Evolutionary conservation across 257 asterid genomes (phyloP).

Genomic region (Primulina huaijiensis): DNA sequence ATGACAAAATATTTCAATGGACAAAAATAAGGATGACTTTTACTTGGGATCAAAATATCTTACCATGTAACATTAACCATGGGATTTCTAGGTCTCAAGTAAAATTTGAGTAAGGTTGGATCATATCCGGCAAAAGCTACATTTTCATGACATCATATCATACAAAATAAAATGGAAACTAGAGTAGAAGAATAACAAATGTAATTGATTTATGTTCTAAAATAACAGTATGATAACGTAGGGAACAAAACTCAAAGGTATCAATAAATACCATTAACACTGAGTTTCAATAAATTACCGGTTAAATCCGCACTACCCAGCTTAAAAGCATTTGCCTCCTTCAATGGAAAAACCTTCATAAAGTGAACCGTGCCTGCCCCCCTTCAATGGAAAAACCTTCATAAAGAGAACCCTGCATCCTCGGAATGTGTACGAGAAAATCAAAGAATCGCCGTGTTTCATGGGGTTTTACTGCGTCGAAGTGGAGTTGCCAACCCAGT

Average conservation of each 20-base stretch:
- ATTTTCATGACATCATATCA: background rate
- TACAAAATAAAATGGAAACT: background rate
- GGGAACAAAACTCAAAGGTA: background rate
- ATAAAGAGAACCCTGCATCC: constrained; percentile 21
- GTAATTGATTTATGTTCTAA: background rate
- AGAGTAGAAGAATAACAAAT: background rate
- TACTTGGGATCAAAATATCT: no score
- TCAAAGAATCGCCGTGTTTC: constrained; percentile 21
- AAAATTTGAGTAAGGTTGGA: background rate
- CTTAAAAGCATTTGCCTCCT: constrained; percentile 9
- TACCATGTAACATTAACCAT: no score
- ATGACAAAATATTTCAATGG: no score
- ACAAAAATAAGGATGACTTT: no score
- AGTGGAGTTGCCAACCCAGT: constrained; percentile 89
- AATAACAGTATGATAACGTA: no score
- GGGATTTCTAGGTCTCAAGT: no score
- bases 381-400: constrained; percentile 22
- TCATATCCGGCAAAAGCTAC: background rate
- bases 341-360: constrained; percentile 21
- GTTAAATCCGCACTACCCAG: constrained; percentile 17
- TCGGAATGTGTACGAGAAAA: constrained; percentile 5
- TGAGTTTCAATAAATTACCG: constrained; percentile 19
- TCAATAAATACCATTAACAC: background rate
- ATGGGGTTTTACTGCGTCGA: constrained; percentile 41
- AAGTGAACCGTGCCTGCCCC: constrained; percentile 20